phyloP scores from a whole-genome alignment of 352 stramenopile genomes.

The Globisporangium acanthophoron region DNA sequence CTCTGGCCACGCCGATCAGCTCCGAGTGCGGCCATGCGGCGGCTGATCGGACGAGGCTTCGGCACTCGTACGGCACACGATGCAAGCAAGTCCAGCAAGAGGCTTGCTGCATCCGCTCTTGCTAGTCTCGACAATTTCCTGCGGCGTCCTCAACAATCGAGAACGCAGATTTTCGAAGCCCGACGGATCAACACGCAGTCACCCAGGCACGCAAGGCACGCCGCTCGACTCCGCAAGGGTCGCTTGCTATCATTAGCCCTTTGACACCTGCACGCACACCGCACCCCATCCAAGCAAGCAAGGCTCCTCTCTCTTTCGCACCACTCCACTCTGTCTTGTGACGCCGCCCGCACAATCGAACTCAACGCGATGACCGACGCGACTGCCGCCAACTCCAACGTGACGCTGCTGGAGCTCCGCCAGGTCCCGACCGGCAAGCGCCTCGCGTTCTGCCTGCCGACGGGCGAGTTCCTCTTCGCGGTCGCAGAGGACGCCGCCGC shows the following conservation, averaged over 20 bases:
- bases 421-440: constrained; percentile 36
- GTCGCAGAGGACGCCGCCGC: constrained; percentile 39
- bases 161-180: not conserved
- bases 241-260: constrained; percentile 3
- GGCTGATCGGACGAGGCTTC: no score
- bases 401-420: constrained; percentile 65
- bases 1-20: no score
- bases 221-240: not conserved
- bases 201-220: not conserved
- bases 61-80: no score
- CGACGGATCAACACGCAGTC: not conserved
- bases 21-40: no score
- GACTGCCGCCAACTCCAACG: constrained; percentile 37
- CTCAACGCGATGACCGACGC: constrained; percentile 2
- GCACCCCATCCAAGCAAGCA: no score
- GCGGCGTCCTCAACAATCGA: not conserved
- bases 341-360: not conserved
- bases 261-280: no score
- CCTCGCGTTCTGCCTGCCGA: constrained; percentile 63
- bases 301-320: no score
- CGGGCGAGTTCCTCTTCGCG: constrained; percentile 72
- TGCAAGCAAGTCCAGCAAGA: no score
- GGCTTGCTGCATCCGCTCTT: no score
- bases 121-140: not conserved
- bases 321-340: not conserved